Conservation (phyloP, 352 stramenopile species). For the Phytophthora brassicae region DNA sequence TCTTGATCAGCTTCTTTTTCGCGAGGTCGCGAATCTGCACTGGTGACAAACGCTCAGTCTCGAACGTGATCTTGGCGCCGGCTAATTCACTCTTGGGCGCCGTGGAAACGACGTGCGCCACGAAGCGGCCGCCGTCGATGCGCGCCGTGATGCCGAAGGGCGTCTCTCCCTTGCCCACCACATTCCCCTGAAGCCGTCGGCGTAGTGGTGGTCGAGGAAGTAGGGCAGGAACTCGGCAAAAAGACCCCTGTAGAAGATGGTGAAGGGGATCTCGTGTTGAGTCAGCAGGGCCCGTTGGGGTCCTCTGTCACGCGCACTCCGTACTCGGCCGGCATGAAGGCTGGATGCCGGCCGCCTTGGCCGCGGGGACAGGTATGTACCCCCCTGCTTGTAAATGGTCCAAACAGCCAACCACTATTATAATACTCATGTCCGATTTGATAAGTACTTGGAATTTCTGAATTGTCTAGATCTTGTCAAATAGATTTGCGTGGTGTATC, state of each 20-base stretch:
- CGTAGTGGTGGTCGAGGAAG: constrained; percentile 19
- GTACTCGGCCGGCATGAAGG: constrained; percentile 29
- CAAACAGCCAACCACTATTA: too few relatives aligned
- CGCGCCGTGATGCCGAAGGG: constrained; percentile 13
- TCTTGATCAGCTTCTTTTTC: constrained; percentile 31
- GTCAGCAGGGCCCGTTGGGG: constrained; percentile 22
- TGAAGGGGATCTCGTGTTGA: constrained; percentile 12
- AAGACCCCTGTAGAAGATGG: constrained; percentile 25
- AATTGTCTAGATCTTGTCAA: too few relatives aligned
- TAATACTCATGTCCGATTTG: too few relatives aligned
- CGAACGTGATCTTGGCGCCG: constrained; percentile 17
- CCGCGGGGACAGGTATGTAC: constrained; percentile 10
- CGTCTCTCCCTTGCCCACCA: constrained; percentile 23
- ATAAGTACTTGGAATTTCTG: too few relatives aligned
- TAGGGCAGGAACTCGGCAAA: constrained; percentile 17
- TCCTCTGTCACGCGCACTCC: constrained; percentile 19
- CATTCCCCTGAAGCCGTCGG: constrained; percentile 19
- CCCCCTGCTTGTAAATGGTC: too few relatives aligned
- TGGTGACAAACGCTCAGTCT: constrained; percentile 19
- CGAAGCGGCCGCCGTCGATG: constrained; percentile 15
- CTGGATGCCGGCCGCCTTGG: constrained; percentile 30
- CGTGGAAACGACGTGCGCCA: constrained; percentile 20
- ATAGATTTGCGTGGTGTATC: too few relatives aligned
- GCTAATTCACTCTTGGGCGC: constrained; percentile 13
- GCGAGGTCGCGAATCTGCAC: constrained; percentile 20